A percentile compares a stretch with the other conserved stretches of the same genome.
These are phyloP conservation scores for Fusarium graminum DNA, from an alignment of 2,329 filamentous ascomycete genomes.

Conservation along the genomic window DNA sequence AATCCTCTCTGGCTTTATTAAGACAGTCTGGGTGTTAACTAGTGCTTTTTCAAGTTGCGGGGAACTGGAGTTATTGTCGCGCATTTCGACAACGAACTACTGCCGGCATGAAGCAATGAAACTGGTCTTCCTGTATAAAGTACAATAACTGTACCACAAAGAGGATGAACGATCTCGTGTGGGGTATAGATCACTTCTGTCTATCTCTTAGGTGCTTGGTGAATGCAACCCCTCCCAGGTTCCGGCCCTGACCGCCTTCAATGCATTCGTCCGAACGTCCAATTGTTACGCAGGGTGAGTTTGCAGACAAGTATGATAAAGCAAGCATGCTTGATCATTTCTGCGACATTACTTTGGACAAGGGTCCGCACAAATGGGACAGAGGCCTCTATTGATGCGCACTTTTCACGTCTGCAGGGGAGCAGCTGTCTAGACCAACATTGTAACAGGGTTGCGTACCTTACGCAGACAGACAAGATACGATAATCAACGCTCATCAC, in stretches of 20 bases:
- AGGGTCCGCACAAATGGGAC: constrained; percentile 43
- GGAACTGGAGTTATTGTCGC: constrained; percentile 16
- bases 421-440: constrained; percentile 34
- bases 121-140: constrained; percentile 5
- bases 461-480: constrained; percentile 26
- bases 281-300: constrained; percentile 42
- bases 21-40: constrained; percentile 15
- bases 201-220: constrained; percentile 23
- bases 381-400: constrained; percentile 35
- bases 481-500: constrained; percentile 36
- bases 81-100: constrained; percentile 20
- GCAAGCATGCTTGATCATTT: constrained; percentile 41
- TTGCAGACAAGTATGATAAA: constrained; percentile 41
- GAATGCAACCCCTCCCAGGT: constrained; percentile 44
- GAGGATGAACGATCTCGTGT: constrained; percentile 18
- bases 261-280: constrained; percentile 42
- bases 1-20: constrained; percentile 29
- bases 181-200: constrained; percentile 26
- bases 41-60: constrained; percentile 28
- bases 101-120: constrained; percentile 29
- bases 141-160: background rate
- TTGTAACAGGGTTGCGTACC: constrained; percentile 33
- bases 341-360: constrained; percentile 46
- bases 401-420: constrained; percentile 45
- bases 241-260: constrained; percentile 45